A percentile compares a stretch with the other conserved stretches of the same genome.
Evolutionary conservation across 1,284 basidiomycete species (phyloP).

Genomic region (Ceratorhiza oryzae-sativae): DNA sequence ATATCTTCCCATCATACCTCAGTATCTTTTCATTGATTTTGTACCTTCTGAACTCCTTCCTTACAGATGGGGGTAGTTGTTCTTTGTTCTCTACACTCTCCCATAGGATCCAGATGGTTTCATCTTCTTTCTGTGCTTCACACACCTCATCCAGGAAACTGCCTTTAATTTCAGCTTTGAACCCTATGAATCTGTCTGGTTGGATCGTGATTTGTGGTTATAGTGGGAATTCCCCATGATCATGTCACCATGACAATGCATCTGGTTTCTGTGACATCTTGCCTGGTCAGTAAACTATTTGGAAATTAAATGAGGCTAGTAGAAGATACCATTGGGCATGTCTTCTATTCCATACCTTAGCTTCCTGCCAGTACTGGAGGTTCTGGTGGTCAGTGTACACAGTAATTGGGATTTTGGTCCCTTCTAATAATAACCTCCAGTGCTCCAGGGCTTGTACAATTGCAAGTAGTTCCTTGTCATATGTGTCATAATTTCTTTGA

Average conservation of each 20-base stretch:
- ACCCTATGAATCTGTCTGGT: not conserved
- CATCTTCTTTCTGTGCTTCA: not conserved
- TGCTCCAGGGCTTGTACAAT: not conserved
- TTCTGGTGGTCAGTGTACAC: conserved; percentile 45
- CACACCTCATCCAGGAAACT: not conserved
- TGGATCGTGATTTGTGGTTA: not conserved
- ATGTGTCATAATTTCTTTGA: conserved; percentile 50
- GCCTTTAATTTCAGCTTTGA: not conserved
- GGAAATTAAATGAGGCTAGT: not conserved
- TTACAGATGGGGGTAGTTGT: not conserved
- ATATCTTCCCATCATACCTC: not conserved
- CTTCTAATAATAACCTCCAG: conserved; percentile 48
- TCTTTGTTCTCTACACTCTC: not conserved
- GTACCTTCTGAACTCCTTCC: not conserved
- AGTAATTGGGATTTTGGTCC: conserved; percentile 15
- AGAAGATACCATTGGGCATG: too few relatives aligned
- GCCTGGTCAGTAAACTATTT: not conserved
- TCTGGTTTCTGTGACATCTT: conserved; percentile 13
- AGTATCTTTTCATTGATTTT: conserved; percentile 1
- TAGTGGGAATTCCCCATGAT: not conserved
- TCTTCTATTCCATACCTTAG: not conserved
- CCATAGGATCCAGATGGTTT: not conserved
- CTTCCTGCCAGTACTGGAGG: not conserved
- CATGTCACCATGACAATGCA: not conserved
- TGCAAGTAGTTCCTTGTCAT: conserved; percentile 51